phyloP scores from a whole-genome alignment of 495 filamentous ascomycete genomes.

The Lasiosphaeria ovina region DNA sequence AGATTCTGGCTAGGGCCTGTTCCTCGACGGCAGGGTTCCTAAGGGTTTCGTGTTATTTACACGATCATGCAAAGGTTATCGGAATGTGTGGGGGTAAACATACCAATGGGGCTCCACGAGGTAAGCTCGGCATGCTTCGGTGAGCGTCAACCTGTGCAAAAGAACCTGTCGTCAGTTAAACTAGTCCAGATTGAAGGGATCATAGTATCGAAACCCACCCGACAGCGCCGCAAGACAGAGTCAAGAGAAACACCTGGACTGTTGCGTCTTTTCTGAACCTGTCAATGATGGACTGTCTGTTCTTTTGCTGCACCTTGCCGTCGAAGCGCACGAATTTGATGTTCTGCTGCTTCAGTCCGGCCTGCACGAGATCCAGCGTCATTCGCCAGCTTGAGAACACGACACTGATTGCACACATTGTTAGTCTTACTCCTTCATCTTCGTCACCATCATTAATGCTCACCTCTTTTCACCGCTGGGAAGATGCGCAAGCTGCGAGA shows the following conservation, averaged over 20 bases:
- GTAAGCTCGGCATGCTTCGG: conserved; percentile 39
- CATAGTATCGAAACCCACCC: conserved; percentile 25
- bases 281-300: conserved; percentile 34
- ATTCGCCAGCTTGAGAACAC: conserved; percentile 48
- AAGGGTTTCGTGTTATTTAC: not conserved
- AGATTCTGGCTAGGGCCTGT: conserved; percentile 39
- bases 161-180: not conserved
- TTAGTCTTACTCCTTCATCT: not conserved
- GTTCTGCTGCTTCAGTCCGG: conserved; percentile 29
- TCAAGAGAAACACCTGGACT: conserved; percentile 35
- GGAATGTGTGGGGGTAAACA: not conserved
- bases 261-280: conserved; percentile 30
- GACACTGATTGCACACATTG: conserved; percentile 25
- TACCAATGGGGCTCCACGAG: conserved; percentile 44
- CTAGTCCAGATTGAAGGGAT: not conserved
- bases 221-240: conserved; percentile 43
- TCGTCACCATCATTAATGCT: not conserved
- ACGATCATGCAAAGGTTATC: not conserved
- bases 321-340: conserved; percentile 41
- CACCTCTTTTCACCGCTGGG: conserved; percentile 29
- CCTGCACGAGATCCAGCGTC: conserved; percentile 42
- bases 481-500: conserved; percentile 18
- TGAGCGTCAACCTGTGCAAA: conserved; percentile 31
- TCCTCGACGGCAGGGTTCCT: conserved; percentile 46
- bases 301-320: conserved; percentile 38